Evolutionary conservation across 352 stramenopile genomes (phyloP).

Genomic region (Phytophthora rubi): DNA sequence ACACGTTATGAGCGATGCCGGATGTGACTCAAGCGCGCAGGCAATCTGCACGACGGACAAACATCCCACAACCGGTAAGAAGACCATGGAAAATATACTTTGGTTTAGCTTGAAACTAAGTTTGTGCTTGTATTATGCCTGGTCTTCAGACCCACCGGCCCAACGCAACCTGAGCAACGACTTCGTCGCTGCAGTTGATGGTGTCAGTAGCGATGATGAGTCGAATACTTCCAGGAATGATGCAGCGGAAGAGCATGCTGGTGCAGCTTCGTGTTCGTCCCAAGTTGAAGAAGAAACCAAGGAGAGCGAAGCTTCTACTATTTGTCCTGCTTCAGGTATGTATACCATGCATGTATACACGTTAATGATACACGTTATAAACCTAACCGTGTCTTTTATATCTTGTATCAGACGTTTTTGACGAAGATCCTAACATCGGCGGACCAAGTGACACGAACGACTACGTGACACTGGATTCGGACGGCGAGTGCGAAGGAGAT

Average conservation of each 20-base stretch:
- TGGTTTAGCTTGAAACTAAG: not conserved
- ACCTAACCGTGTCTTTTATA: conserved; percentile 11
- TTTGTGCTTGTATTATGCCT: not conserved
- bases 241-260: no score
- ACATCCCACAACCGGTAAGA: no score
- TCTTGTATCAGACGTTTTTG: not conserved
- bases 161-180: not conserved
- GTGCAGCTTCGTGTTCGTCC: no score
- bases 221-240: not conserved
- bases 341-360: conserved; percentile 3
- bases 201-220: not conserved
- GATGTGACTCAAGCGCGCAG: no score
- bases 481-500: not conserved
- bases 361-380: conserved; percentile 7
- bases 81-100: not conserved
- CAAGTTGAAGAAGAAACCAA: not conserved
- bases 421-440: conserved; percentile 9
- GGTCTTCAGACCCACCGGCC: not conserved
- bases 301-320: not conserved
- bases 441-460: not conserved
- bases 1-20: not conserved
- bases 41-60: no score
- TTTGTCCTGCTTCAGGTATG: not conserved
- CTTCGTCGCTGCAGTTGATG: not conserved
- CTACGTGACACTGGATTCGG: conserved; percentile 12